Conservation (phyloP, 768 basidiomycete species). For the Cystobasidium onofrii region DNA sequence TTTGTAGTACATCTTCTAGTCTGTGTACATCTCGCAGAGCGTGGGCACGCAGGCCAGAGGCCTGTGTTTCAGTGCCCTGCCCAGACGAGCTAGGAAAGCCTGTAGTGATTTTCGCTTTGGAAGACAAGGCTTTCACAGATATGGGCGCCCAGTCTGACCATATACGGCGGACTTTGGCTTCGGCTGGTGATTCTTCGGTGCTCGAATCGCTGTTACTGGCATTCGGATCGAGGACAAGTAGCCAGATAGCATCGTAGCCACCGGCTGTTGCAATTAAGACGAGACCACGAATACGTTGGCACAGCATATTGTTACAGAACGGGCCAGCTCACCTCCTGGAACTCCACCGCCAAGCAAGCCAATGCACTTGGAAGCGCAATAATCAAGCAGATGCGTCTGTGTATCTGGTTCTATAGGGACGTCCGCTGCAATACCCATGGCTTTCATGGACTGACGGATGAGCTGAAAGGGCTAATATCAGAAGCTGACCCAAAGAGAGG, state of each 20-base stretch:
- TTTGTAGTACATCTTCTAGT: background rate
- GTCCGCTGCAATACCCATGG: conserved; percentile 66
- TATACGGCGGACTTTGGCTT: conserved; percentile 44
- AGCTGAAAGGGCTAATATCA: conserved; percentile 48
- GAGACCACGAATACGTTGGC: background rate
- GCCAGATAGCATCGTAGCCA: conserved; percentile 93
- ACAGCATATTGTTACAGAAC: too few species aligned
- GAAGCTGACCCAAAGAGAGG: background rate
- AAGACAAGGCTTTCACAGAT: conserved; percentile 46
- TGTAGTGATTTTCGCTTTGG: conserved; percentile 1
- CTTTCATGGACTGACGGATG: conserved; percentile 69
- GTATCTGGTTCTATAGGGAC: conserved; percentile 85
- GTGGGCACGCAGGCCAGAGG: background rate
- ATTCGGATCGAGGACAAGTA: conserved; percentile 62
- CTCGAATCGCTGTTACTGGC: conserved; percentile 41
- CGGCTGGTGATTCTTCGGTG: conserved; percentile 47
- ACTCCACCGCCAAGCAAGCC: conserved; percentile 93
- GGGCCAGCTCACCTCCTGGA: conserved; percentile 88
- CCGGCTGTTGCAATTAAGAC: conserved; percentile 60
- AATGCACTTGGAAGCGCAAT: conserved; percentile 58
- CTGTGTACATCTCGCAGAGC: background rate
- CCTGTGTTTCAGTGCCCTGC: background rate
- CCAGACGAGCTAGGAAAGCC: background rate
- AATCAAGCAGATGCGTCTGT: conserved; percentile 75
- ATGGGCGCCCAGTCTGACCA: conserved; percentile 47